phyloP scores from a whole-genome alignment of 139 green algal species.

The Micractinium conductrix region DNA sequence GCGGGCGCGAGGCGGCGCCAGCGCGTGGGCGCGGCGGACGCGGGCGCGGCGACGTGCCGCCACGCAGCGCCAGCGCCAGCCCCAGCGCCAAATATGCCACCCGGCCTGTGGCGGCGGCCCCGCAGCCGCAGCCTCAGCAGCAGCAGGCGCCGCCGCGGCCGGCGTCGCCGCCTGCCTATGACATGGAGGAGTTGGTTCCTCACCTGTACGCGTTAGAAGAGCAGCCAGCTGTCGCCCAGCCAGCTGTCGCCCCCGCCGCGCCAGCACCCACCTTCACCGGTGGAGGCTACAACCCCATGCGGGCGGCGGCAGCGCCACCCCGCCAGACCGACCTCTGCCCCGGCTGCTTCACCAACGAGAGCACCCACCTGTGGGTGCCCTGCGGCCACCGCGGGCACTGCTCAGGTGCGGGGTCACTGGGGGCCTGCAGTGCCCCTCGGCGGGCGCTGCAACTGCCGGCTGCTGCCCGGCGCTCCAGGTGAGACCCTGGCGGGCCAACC shows the following conservation, averaged over 20 bases:
- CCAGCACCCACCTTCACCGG: not conserved
- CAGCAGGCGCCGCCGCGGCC: not conserved
- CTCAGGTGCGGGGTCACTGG: not conserved
- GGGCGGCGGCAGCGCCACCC: not conserved
- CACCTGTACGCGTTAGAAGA: not conserved
- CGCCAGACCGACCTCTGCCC: constrained; percentile 1
- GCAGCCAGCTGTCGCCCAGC: not conserved
- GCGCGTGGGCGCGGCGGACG: not conserved
- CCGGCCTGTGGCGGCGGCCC: not conserved
- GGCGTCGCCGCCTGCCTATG: not conserved
- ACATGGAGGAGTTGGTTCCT: not conserved
- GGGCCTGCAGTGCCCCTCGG: not conserved
- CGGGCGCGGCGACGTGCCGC: not conserved
- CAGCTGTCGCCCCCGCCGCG: not conserved
- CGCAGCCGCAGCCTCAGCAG: not conserved
- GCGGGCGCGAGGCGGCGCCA: not conserved
- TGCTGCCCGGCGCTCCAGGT: too few species aligned
- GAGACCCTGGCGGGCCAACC: too few species aligned
- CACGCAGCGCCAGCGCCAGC: not conserved
- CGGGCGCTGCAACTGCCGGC: not conserved
- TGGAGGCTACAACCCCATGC: constrained; percentile 11
- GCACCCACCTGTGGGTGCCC: constrained; percentile 1
- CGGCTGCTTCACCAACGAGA: not conserved
- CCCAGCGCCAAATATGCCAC: too few species aligned
- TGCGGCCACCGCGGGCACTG: constrained; percentile 22